A percentile compares a stretch with the other conserved stretches of the same genome.
These are phyloP conservation scores for Apophysomyces trapeziformis DNA, from an alignment of 371 early-diverging fungal species.

Conservation along the genomic window DNA sequence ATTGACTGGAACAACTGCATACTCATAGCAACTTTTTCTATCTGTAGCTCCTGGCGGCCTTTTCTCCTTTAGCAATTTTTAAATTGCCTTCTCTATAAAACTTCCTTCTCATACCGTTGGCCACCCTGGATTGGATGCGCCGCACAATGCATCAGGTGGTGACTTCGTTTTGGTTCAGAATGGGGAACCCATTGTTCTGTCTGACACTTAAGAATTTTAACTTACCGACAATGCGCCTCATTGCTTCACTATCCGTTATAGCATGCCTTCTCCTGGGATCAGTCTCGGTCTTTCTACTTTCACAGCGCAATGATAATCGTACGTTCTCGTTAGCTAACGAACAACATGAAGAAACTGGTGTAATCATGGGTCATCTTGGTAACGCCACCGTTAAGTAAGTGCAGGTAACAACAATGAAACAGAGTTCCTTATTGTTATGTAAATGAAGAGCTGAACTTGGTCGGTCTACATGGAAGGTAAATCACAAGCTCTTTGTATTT, in stretches of 20 bases:
- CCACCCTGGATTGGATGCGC: too few species aligned
- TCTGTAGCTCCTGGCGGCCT: too few species aligned
- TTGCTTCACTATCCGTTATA: neutral
- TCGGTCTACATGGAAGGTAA: slow-evolving; percentile 76
- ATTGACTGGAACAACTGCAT: too few species aligned
- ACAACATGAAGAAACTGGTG: slow-evolving; percentile 14
- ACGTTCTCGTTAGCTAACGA: neutral
- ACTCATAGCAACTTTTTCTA: too few species aligned
- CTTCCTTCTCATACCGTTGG: too few species aligned
- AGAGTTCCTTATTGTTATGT: neutral
- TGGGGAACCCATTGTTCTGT: too few species aligned
- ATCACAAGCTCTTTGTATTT: neutral
- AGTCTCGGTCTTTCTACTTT: neutral
- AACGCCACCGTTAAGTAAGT: slow-evolving; percentile 81
- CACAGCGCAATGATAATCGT: neutral
- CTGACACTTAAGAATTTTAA: too few species aligned
- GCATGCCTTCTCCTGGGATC: neutral
- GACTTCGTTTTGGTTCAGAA: too few species aligned
- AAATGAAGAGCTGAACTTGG: slow-evolving; percentile 81
- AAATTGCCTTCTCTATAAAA: too few species aligned
- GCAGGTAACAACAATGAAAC: neutral
- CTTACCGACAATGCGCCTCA: neutral
- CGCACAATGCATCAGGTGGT: too few species aligned
- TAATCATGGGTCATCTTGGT: slow-evolving; percentile 81
- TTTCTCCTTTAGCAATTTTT: too few species aligned